Conservation (phyloP, 371 early-diverging fungal genomes). For the Mortierella sp. region DNA sequence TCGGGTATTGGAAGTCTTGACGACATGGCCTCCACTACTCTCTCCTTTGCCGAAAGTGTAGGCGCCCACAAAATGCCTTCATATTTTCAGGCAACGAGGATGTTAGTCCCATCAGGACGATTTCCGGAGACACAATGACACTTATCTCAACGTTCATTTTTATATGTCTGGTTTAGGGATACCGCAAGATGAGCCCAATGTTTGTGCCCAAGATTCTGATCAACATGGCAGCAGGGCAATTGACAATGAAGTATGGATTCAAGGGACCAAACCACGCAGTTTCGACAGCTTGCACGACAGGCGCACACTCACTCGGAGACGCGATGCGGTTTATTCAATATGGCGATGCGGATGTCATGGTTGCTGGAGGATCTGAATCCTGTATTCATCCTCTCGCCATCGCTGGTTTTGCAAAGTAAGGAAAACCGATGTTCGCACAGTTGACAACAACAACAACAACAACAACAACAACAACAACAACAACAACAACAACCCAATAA, state of each 20-base stretch:
- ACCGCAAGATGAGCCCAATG: constrained; percentile 87
- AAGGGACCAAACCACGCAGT: constrained; percentile 94
- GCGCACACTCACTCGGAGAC: constrained; percentile 95
- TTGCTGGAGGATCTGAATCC: constrained; percentile 96
- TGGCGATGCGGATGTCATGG: constrained; percentile 96
- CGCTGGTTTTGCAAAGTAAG: constrained; percentile 89
- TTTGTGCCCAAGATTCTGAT: constrained; percentile 92
- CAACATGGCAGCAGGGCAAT: constrained; percentile 96
- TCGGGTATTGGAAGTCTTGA: constrained; percentile 86
- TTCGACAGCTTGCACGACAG: constrained; percentile 96
- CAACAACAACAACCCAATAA: too few species aligned
- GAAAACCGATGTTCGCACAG: too few species aligned
- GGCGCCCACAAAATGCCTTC: not conserved
- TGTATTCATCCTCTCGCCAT: constrained; percentile 88
- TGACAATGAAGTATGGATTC: constrained; percentile 91
- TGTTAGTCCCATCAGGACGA: too few species aligned
- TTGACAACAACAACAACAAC: too few species aligned
- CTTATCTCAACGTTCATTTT: not conserved
- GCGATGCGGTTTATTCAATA: constrained; percentile 92
- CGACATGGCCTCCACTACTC: constrained; percentile 78
- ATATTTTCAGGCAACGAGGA: not conserved
- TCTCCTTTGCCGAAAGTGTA: constrained; percentile 70
- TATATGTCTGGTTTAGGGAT: constrained; percentile 64
- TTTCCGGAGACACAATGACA: too few species aligned
- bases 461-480: too few species aligned